A percentile compares a stretch with the other conserved stretches of the same genome.
Evolutionary conservation across 805 yeast species (phyloP).

Genomic region (Zygosaccharomyces pseudorouxii): DNA sequence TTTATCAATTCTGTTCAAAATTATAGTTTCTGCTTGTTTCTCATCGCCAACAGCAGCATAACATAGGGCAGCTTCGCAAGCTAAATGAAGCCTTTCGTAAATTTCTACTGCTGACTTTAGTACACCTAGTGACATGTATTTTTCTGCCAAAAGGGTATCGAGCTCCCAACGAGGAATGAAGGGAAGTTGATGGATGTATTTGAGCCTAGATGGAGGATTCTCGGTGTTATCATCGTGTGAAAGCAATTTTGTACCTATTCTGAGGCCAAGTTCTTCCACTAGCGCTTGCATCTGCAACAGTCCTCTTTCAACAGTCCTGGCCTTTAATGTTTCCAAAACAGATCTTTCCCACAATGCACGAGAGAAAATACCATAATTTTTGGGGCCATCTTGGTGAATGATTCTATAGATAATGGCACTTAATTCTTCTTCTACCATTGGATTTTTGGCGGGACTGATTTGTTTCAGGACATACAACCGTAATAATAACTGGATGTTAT

Average conservation of each 20-base stretch:
- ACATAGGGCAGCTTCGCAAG: conserved; percentile 84
- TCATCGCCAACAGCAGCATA: conserved; percentile 80
- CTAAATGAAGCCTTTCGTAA: conserved; percentile 70
- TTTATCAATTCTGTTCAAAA: conserved; percentile 47
- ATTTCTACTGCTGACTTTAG: conserved; percentile 84
- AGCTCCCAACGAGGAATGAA: conserved; percentile 79
- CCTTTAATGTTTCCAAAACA: conserved; percentile 67
- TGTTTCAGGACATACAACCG: conserved; percentile 59
- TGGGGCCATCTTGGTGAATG: conserved; percentile 42
- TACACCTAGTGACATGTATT: conserved; percentile 79
- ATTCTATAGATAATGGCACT: conserved; percentile 70
- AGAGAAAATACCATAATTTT: conserved; percentile 68
- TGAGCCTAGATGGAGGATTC: conserved; percentile 48
- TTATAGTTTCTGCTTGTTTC: conserved; percentile 55
- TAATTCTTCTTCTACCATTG: conserved; percentile 77
- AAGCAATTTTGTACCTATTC: conserved; percentile 52
- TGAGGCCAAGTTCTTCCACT: conserved; percentile 80
- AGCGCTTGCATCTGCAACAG: conserved; percentile 87
- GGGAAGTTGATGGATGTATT: conserved; percentile 69
- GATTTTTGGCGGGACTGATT: conserved; percentile 66
- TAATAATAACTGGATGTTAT: conserved; percentile 67
- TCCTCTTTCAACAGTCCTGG: conserved; percentile 91
- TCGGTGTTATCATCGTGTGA: conserved; percentile 37
- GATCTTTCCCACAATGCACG: conserved; percentile 90
- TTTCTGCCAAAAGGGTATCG: conserved; percentile 80